Conservation (phyloP, 2,329 filamentous ascomycete genomes). For the Fusarium sp. region DNA sequence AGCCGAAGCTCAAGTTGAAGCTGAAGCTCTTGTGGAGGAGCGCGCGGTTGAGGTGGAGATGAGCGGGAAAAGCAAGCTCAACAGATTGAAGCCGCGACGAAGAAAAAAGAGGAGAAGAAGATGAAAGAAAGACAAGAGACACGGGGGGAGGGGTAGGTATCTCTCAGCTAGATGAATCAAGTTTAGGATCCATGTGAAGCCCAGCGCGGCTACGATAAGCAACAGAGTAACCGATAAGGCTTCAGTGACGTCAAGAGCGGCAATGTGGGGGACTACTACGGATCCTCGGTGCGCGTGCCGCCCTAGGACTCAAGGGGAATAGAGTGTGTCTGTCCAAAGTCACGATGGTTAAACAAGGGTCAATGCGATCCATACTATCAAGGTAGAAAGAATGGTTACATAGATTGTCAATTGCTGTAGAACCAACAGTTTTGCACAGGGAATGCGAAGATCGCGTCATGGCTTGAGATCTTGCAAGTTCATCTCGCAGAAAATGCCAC, state of each 20-base stretch:
- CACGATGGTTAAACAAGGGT: background rate
- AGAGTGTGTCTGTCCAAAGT: conserved; percentile 5
- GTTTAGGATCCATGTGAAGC: background rate
- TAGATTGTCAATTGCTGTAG: background rate
- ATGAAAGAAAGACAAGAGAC: background rate
- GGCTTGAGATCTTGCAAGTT: background rate
- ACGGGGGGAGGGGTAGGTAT: background rate
- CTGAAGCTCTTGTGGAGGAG: conserved; percentile 1
- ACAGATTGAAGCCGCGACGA: background rate
- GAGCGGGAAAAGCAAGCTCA: background rate
- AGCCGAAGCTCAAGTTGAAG: conserved; percentile 3
- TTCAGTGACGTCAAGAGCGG: conserved; percentile 38
- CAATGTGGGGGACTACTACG: conserved; percentile 15
- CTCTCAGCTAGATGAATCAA: conserved; percentile 1
- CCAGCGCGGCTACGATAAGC: conserved; percentile 44
- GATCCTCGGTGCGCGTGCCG: conserved; percentile 32
- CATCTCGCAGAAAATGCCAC: background rate
- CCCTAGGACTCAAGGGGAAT: background rate
- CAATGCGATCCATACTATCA: too few relatives aligned
- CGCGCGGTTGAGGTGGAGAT: conserved; percentile 8
- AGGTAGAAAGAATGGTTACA: background rate
- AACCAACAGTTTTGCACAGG: background rate
- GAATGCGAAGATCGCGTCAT: background rate
- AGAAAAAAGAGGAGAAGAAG: background rate
- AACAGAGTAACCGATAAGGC: conserved; percentile 38